Evolutionary conservation across 2,329 filamentous ascomycete genomes (phyloP).

Genomic region (Xenoacremonium recifei): DNA sequence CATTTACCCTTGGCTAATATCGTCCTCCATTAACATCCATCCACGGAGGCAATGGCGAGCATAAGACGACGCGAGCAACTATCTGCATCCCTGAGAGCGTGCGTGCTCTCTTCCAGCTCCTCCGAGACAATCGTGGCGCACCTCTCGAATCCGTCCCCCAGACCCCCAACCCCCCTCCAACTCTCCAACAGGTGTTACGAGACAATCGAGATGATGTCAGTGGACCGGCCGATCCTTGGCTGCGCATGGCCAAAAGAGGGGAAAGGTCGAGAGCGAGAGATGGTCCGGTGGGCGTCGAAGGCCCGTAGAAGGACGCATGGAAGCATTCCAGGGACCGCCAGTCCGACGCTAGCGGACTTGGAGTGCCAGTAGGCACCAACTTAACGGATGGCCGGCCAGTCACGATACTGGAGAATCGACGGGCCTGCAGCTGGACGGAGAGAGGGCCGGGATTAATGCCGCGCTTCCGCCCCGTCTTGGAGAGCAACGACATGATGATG

Average conservation of each 20-base stretch:
- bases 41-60: too few species aligned
- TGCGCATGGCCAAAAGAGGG: constrained; percentile 3
- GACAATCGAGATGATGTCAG: constrained; percentile 28
- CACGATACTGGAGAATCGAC: neutral
- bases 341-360: constrained; percentile 1
- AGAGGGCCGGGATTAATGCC: constrained; percentile 14
- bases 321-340: constrained; percentile 16
- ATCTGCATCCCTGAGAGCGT: too few species aligned
- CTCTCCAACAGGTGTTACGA: constrained; percentile 14
- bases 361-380: neutral
- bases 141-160: constrained; percentile 12
- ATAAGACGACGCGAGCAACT: too few species aligned
- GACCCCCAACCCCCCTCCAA: too few species aligned
- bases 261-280: constrained; percentile 1
- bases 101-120: too few species aligned
- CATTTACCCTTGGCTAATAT: too few species aligned
- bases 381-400: neutral
- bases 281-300: constrained; percentile 17
- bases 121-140: too few species aligned
- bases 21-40: too few species aligned
- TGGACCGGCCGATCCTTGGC: constrained; percentile 21
- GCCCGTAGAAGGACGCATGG: constrained; percentile 27
- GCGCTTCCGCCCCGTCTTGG: constrained; percentile 5
- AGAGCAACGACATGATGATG: constrained; percentile 18
- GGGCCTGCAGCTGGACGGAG: neutral